Percentiles rank a stretch among this genome's conserved stretches.
Conservation (phyloP, 768 basidiomycete genomes). For the Leccinum rimulosum region DNA sequence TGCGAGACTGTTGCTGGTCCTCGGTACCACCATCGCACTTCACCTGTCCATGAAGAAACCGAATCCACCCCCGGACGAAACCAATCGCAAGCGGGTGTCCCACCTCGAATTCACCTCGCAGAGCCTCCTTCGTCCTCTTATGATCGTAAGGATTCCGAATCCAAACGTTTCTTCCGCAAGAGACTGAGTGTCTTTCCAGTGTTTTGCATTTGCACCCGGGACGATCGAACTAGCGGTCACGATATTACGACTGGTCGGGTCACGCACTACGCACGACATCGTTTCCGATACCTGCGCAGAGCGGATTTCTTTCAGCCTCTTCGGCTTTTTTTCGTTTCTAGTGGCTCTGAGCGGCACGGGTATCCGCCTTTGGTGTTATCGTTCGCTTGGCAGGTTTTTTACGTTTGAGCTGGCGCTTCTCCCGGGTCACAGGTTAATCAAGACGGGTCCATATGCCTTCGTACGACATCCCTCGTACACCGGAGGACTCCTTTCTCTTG, state of each 20-base stretch:
- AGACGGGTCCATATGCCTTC: conserved; percentile 13
- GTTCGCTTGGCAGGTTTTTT: conserved; percentile 35
- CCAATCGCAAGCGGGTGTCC: neutral
- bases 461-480: conserved; percentile 16
- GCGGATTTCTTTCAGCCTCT: conserved; percentile 1
- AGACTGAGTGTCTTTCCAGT: neutral
- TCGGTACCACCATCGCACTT: neutral
- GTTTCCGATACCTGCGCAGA: conserved; percentile 4
- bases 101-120: neutral
- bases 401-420: conserved; percentile 38
- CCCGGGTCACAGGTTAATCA: conserved; percentile 9
- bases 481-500: conserved; percentile 3
- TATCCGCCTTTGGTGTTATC: conserved; percentile 37
- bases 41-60: neutral
- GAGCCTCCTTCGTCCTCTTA: neutral
- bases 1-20: neutral
- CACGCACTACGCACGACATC: neutral
- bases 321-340: conserved; percentile 4
- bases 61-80: conserved; percentile 3
- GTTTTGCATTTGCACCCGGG: conserved; percentile 1
- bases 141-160: neutral
- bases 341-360: conserved; percentile 25
- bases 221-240: neutral
- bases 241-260: neutral
- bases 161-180: neutral